These are phyloP conservation scores for Boletellus ananiceps DNA, from an alignment of 768 basidiomycete species.

Conservation along the genomic window DNA sequence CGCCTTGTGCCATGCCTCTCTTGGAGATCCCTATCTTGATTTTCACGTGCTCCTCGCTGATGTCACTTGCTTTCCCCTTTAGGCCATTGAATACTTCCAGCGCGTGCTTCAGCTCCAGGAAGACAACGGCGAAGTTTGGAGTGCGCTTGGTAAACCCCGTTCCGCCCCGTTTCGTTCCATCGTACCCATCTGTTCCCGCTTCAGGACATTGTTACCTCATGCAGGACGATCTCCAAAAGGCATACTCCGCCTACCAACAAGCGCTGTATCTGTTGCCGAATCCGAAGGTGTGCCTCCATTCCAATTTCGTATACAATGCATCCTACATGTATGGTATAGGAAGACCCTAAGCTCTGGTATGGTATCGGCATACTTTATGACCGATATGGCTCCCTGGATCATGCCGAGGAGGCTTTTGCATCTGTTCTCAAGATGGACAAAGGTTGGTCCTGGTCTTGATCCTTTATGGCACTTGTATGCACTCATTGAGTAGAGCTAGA, in stretches of 20 bases:
- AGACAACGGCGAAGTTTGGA: conserved; percentile 99
- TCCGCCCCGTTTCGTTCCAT: conserved; percentile 13
- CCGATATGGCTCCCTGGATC: conserved; percentile 96
- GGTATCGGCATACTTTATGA: conserved; percentile 99
- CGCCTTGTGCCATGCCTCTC: conserved; percentile 15
- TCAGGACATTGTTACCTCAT: conserved; percentile 95
- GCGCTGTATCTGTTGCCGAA: conserved; percentile 94
- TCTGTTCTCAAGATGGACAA: conserved; percentile 96
- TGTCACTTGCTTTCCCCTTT: conserved; percentile 28
- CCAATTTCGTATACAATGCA: not conserved
- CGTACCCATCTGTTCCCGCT: conserved; percentile 13
- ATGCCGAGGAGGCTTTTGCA: conserved; percentile 97
- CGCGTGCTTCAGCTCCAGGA: conserved; percentile 85
- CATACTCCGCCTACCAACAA: conserved; percentile 97
- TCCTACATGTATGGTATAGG: conserved; percentile 34
- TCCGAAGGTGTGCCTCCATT: conserved; percentile 64
- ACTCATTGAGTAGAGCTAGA: conserved; percentile 46
- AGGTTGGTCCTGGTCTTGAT: conserved; percentile 45
- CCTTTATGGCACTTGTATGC: conserved; percentile 17
- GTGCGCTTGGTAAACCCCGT: conserved; percentile 69
- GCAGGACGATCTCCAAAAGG: conserved; percentile 99
- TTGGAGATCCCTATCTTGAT: conserved; percentile 26
- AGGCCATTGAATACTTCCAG: conserved; percentile 97
- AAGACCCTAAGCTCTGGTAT: conserved; percentile 99
- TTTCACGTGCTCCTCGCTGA: conserved; percentile 29